Evolutionary conservation across 2,329 filamentous ascomycete species (phyloP).

Genomic region (Cercospora zeina): DNA sequence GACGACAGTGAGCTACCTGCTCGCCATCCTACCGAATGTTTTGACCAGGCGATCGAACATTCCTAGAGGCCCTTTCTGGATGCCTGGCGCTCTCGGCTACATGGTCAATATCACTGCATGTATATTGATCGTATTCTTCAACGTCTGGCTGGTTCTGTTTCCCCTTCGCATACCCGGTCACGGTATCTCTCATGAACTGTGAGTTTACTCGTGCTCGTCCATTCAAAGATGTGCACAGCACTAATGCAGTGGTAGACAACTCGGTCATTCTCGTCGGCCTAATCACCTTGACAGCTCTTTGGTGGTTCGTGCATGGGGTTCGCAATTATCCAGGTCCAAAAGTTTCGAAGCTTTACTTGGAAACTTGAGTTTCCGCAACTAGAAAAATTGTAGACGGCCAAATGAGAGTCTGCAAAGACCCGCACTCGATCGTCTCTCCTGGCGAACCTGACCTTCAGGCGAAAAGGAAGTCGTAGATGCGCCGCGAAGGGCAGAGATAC

Average conservation of each 20-base stretch:
- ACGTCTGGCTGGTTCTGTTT: slow-evolving; percentile 44
- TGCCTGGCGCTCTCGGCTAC: slow-evolving; percentile 38
- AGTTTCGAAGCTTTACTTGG: slow-evolving; percentile 48
- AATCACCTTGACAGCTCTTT: slow-evolving; percentile 50
- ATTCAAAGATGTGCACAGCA: background rate
- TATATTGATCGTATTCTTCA: slow-evolving; percentile 41
- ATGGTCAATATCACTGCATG: slow-evolving; percentile 39
- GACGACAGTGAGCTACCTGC: slow-evolving; percentile 40
- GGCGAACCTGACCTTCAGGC: too few species aligned
- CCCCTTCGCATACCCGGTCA: slow-evolving; percentile 37
- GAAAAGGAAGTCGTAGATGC: too few species aligned
- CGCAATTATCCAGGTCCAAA: slow-evolving; percentile 55
- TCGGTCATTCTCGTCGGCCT: slow-evolving; percentile 56
- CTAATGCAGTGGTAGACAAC: slow-evolving; percentile 51
- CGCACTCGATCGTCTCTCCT: too few species aligned
- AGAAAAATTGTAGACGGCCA: background rate
- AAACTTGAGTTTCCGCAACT: background rate
- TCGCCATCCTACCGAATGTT: slow-evolving; percentile 42
- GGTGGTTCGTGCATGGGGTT: slow-evolving; percentile 54
- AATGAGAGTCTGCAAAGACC: too few species aligned
- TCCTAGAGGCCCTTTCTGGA: slow-evolving; percentile 41
- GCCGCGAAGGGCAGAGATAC: too few species aligned
- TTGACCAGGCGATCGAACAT: slow-evolving; percentile 38
- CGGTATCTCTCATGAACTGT: slow-evolving; percentile 41
- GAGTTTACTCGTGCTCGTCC: slow-evolving; percentile 44